A percentile compares a stretch with the other conserved stretches of the same genome.
Conservation (phyloP, 441 rosid species). For the Omphalea diandra region DNA sequence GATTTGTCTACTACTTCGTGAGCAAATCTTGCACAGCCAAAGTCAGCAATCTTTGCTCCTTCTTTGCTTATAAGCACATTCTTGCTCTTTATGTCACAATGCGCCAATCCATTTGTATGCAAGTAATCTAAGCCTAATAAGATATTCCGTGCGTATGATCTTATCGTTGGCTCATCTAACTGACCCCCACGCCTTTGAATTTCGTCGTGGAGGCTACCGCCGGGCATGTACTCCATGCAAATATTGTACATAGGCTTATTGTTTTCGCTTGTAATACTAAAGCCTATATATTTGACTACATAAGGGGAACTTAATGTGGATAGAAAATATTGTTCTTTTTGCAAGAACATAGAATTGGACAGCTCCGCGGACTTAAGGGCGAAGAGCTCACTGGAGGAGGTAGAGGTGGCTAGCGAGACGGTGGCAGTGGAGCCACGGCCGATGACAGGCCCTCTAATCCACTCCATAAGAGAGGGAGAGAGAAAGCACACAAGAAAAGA, state of each 20-base stretch:
- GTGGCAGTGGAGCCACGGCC: slow-evolving; percentile 90
- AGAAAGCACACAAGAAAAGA: slow-evolving; percentile 13
- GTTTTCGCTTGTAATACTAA: slow-evolving; percentile 38
- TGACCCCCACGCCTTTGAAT: slow-evolving; percentile 56
- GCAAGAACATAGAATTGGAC: slow-evolving; percentile 51
- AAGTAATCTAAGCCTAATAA: slow-evolving; percentile 58
- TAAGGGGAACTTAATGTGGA: slow-evolving; percentile 59
- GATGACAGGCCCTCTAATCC: slow-evolving; percentile 73
- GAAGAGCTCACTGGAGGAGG: slow-evolving; percentile 45
- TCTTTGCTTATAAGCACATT: slow-evolving; percentile 45
- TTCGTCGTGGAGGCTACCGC: slow-evolving; percentile 61
- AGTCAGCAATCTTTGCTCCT: slow-evolving; percentile 63
- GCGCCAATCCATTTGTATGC: slow-evolving; percentile 58
- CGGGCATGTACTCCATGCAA: slow-evolving; percentile 59
- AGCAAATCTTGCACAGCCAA: slow-evolving; percentile 62
- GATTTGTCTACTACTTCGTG: neutral
- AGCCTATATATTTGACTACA: slow-evolving; percentile 62
- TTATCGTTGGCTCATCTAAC: slow-evolving; percentile 50
- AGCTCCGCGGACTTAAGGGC: slow-evolving; percentile 72
- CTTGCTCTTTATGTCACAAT: slow-evolving; percentile 70
- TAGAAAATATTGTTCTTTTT: slow-evolving; percentile 49
- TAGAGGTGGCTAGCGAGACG: slow-evolving; percentile 62
- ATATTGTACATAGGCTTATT: slow-evolving; percentile 47
- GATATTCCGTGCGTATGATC: slow-evolving; percentile 42
- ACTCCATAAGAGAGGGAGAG: slow-evolving; percentile 45